Percentiles rank a stretch among this genome's conserved stretches.
Conservation (phyloP, 31 red algal species). For the Bonnemaisonia californica region DNA sequence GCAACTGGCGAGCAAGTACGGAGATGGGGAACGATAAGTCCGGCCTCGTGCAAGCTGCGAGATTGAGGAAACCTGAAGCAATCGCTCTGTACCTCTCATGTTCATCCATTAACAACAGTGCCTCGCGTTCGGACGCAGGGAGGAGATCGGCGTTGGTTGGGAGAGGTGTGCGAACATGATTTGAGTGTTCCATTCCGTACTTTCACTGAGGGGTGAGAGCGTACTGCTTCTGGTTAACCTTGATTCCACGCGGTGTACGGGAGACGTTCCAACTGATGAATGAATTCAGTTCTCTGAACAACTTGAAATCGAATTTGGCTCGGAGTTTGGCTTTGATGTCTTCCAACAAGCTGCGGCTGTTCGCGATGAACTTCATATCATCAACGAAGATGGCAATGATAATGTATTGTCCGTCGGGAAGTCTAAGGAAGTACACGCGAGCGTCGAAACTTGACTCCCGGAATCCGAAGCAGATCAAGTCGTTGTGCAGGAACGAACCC, state of each 20-base stretch:
- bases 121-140: not conserved
- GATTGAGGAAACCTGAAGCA: not conserved
- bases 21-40: conserved; percentile 4
- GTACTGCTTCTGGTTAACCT: not conserved
- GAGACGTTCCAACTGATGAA: conserved; percentile 4
- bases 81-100: not conserved
- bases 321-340: not conserved
- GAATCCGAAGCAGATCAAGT: too few species aligned
- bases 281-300: not conserved
- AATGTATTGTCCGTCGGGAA: conserved; percentile 5
- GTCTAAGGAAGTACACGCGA: not conserved
- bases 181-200: not conserved
- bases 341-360: not conserved
- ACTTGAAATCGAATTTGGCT: conserved; percentile 7
- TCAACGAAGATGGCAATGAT: not conserved
- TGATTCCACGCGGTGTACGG: not conserved
- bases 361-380: conserved; percentile 14
- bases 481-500: too few species aligned
- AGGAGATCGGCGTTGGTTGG: conserved; percentile 10
- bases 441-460: too few species aligned
- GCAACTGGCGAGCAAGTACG: not conserved
- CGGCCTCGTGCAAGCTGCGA: conserved; percentile 1
- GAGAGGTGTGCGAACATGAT: conserved; percentile 3
- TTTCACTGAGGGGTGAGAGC: not conserved
- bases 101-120: not conserved